These are phyloP conservation scores for Penicillium brevicompactum DNA, from an alignment of 2,329 filamentous ascomycete species.

Conservation along the genomic window DNA sequence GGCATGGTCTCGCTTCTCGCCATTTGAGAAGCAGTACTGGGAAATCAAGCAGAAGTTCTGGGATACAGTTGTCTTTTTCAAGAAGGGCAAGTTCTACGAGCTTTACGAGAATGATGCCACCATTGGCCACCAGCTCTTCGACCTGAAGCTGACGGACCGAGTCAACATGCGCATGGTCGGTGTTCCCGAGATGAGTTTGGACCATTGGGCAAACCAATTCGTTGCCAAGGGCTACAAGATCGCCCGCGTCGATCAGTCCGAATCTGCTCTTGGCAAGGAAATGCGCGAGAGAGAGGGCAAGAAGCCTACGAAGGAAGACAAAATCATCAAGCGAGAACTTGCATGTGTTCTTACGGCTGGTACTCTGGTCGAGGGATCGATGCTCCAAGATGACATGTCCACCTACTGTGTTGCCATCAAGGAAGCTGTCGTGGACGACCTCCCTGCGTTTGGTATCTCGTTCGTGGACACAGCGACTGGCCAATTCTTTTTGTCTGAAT, in stretches of 20 bases:
- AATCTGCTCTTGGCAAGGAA: conserved; percentile 92
- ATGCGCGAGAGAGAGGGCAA: conserved; percentile 85
- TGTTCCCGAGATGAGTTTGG: conserved; percentile 92
- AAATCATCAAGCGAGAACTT: conserved; percentile 88
- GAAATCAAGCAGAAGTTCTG: conserved; percentile 98
- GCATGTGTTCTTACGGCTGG: conserved; percentile 89
- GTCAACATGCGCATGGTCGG: conserved; percentile 99
- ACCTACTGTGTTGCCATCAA: conserved; percentile 97
- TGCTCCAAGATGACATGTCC: conserved; percentile 97
- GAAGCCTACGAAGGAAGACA: conserved; percentile 71
- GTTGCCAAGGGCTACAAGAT: conserved; percentile 98
- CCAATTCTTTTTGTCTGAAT: conserved; percentile 90
- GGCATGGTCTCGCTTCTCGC: conserved; percentile 80
- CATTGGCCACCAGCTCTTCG: conserved; percentile 92
- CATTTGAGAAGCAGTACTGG: conserved; percentile 99
- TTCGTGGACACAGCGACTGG: conserved; percentile 96
- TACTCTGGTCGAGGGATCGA: conserved; percentile 90
- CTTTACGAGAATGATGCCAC: conserved; percentile 98
- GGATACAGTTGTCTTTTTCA: conserved; percentile 99
- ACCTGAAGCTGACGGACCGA: conserved; percentile 94
- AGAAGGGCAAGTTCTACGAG: conserved; percentile 99
- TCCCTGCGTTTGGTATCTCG: conserved; percentile 84
- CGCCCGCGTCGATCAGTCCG: conserved; percentile 92
- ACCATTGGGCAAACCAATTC: conserved; percentile 97
- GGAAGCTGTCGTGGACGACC: conserved; percentile 68